These are phyloP conservation scores for Plasmodium chabaudi DNA, from an alignment of 169 alveolate genomes.

Conservation along the genomic window DNA sequence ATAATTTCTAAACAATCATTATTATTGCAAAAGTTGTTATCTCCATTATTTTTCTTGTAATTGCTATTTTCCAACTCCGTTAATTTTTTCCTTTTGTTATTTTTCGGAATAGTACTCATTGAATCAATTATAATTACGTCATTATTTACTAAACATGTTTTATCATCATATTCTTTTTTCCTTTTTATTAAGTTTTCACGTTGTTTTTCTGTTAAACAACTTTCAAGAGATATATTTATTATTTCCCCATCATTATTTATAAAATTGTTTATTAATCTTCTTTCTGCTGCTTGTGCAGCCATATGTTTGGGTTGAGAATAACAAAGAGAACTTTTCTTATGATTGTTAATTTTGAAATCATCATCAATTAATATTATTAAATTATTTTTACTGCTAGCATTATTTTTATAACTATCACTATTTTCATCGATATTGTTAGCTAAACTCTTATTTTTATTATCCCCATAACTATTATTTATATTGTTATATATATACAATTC, in stretches of 20 bases:
- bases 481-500: constrained; percentile 32
- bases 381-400: no score
- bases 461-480: constrained; percentile 3
- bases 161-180: constrained; percentile 68
- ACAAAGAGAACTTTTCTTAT: constrained; percentile 18
- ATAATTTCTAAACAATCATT: no score
- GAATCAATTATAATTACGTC: constrained; percentile 36
- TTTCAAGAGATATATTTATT: constrained; percentile 53
- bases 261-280: constrained; percentile 60
- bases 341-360: neutral
- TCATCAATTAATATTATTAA: no score
- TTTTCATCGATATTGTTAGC: no score
- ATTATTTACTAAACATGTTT: constrained; percentile 24
- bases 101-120: neutral
- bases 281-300: constrained; percentile 77
- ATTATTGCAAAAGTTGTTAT: constrained; percentile 2
- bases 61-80: neutral
- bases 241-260: constrained; percentile 60
- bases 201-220: constrained; percentile 57
- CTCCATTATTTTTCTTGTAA: no score
- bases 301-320: constrained; percentile 21
- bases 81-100: neutral
- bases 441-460: no score
- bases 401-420: no score
- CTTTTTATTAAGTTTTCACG: constrained; percentile 44